phyloP scores from a whole-genome alignment of 2,329 filamentous ascomycete genomes.

The Dactylonectria estremocensis region DNA sequence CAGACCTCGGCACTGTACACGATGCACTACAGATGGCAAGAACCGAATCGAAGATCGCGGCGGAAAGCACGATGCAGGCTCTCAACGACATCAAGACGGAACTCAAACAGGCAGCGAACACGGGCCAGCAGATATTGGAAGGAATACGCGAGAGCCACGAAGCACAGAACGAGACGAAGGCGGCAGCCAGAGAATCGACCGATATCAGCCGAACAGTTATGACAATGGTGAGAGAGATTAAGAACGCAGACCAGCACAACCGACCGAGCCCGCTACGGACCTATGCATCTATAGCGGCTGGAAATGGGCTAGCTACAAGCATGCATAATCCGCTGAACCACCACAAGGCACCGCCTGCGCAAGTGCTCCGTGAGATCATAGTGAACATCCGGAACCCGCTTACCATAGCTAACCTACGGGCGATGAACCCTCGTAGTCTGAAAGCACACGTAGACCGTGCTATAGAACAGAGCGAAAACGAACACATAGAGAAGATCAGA shows the following conservation, averaged over 20 bases:
- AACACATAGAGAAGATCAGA: constrained; percentile 22
- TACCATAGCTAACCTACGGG: constrained; percentile 11
- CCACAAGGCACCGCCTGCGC: neutral
- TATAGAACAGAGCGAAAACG: constrained; percentile 24
- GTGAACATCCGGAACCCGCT: constrained; percentile 16
- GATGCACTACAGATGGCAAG: too few relatives aligned
- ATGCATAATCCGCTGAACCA: constrained; percentile 14
- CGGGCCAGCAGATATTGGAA: constrained; percentile 2
- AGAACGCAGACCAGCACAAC: too few relatives aligned
- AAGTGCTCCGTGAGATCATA: constrained; percentile 1
- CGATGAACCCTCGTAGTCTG: constrained; percentile 17
- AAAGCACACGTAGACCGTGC: constrained; percentile 23
- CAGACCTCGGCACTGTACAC: constrained; percentile 9
- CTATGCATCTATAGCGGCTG: too few relatives aligned
- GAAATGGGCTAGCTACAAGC: neutral
- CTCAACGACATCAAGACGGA: constrained; percentile 7
- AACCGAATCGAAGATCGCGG: too few relatives aligned
- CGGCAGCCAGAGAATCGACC: too few relatives aligned
- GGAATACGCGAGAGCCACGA: constrained; percentile 1
- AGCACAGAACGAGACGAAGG: too few relatives aligned
- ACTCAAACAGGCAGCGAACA: constrained; percentile 6
- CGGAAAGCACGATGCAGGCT: too few relatives aligned
- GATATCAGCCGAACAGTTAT: too few relatives aligned
- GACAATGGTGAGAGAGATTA: too few relatives aligned
- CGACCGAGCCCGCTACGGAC: too few relatives aligned